Base-by-base conservation (phyloP, 805 yeast species). In the Spathaspora gorwiae region DNA sequence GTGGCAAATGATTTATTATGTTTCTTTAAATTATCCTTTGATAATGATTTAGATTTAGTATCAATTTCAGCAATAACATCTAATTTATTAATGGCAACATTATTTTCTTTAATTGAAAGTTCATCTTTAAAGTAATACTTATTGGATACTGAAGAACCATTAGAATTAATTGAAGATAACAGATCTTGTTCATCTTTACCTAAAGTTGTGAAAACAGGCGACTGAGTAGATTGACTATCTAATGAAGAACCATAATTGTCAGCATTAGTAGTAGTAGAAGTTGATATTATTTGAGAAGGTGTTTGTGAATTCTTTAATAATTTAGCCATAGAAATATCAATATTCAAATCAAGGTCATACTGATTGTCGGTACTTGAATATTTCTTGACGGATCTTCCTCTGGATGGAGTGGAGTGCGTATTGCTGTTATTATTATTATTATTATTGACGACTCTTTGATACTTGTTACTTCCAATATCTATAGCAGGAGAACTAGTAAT, bases 261-360 rank as follows among this genome's bases (percentile, higher is more conserved):
- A 32, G n/a, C 73, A 51, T 75, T 68, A 27, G 72, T 78, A 5
- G 66, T 44, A 1, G 78, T 72, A 4, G 77, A 71, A 39, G 29
- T 31, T 34, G n/a, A 11, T 3, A 19, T 19, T 3, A 19, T 19
- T 19, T 19, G 24, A 19, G 24, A 19, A 19, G 24, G 24, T 29
- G 12, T 35, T 7, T 11, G 43, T 35, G 27, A 48, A 42, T n/a
- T 44, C 26, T 36, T 49, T 48, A 68, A 54, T 19, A 75, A 61
- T 40, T 57, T 61, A 2, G 80, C 79, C 72, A 73, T 65, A 31
- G 74, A 66, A n/a, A 66, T 69, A 24, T 72, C 75, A 37, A 76
- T 73, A 43, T 73, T 79, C 36, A 72, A 52, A 45, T 70, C 75
- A 40, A 60, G 50, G 42, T 60, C 62, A 32, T 42, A 49, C 34